A percentile compares a stretch with the other conserved stretches of the same genome.
phyloP scores from a whole-genome alignment of 2,329 filamentous ascomycete species.

The Camillea tinctor region DNA sequence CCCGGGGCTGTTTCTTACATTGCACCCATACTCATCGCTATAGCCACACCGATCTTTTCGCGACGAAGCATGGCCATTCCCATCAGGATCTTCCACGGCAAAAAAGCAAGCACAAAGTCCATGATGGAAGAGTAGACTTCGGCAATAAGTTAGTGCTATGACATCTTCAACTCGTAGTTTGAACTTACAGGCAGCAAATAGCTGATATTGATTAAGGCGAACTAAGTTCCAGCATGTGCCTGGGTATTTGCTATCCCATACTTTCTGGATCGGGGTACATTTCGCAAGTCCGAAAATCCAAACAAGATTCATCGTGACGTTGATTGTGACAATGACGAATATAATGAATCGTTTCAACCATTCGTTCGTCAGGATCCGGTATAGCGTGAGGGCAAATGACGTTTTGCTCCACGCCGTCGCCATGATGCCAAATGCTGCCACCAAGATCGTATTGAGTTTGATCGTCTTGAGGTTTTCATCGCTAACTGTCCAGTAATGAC shows the following conservation, averaged over 20 bases:
- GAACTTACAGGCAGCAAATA: slow-evolving; percentile 33
- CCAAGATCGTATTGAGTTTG: slow-evolving; percentile 20
- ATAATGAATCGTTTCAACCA: slow-evolving; percentile 28
- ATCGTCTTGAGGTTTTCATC: slow-evolving; percentile 17
- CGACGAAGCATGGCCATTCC: slow-evolving; percentile 31
- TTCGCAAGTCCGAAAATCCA: slow-evolving; percentile 36
- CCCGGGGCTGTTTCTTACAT: slow-evolving; percentile 25
- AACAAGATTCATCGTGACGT: slow-evolving; percentile 25
- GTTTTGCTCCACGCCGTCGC: slow-evolving; percentile 22
- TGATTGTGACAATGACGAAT: slow-evolving; percentile 25
- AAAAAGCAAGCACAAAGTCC: slow-evolving; percentile 34
- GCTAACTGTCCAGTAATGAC: slow-evolving; percentile 19
- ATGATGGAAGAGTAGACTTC: slow-evolving; percentile 35
- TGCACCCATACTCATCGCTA: slow-evolving; percentile 37
- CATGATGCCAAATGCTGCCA: slow-evolving; percentile 21
- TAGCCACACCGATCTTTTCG: slow-evolving; percentile 34
- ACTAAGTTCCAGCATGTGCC: slow-evolving; percentile 33
- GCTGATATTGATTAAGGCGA: slow-evolving; percentile 28
- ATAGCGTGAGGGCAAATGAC: slow-evolving; percentile 22
- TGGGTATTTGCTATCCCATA: slow-evolving; percentile 24
- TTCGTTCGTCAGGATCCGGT: slow-evolving; percentile 21
- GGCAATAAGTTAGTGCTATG: neutral
- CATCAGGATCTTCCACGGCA: slow-evolving; percentile 37
- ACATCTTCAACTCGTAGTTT: too few species aligned
- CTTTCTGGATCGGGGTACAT: slow-evolving; percentile 30